phyloP scores from a whole-genome alignment of 345 rosid species.

The Pseudoturritis turrita region DNA sequence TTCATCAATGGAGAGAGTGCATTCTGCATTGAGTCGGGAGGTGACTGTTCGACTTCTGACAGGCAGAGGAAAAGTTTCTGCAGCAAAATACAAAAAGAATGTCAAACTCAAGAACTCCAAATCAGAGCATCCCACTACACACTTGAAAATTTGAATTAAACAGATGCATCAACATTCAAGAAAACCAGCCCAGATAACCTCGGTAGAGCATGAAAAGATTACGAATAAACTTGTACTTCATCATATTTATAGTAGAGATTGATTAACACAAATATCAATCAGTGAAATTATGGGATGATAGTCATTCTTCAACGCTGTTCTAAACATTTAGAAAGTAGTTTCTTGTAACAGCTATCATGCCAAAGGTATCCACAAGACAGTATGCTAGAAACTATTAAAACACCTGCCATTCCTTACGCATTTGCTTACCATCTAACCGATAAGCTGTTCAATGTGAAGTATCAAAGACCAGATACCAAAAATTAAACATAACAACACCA shows the following conservation, averaged over 20 bases:
- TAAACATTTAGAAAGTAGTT: background rate
- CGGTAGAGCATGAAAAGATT: too few species aligned
- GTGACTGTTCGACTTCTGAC: constrained; percentile 84
- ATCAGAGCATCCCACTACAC: background rate
- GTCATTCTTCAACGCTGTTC: background rate
- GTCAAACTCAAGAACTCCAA: background rate
- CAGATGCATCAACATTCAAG: background rate
- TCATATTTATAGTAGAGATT: background rate
- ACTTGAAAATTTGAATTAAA: background rate
- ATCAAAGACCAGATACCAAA: background rate
- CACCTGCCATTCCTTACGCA: background rate
- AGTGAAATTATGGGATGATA: background rate
- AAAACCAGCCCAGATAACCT: background rate
- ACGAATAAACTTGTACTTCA: background rate
- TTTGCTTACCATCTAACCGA: background rate
- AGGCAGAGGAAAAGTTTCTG: constrained; percentile 68
- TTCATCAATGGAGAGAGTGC: constrained; percentile 67
- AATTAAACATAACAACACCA: background rate
- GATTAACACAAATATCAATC: background rate
- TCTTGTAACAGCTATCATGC: background rate
- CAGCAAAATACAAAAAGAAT: constrained; percentile 14
- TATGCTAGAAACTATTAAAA: background rate
- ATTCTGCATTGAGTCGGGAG: constrained; percentile 54
- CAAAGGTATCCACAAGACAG: background rate
- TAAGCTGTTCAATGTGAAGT: background rate